Percentiles rank a stretch among this genome's conserved stretches.
These are phyloP conservation scores for Xerocomellus chrysenteron DNA, from an alignment of 768 basidiomycete genomes.

Conservation along the genomic window DNA sequence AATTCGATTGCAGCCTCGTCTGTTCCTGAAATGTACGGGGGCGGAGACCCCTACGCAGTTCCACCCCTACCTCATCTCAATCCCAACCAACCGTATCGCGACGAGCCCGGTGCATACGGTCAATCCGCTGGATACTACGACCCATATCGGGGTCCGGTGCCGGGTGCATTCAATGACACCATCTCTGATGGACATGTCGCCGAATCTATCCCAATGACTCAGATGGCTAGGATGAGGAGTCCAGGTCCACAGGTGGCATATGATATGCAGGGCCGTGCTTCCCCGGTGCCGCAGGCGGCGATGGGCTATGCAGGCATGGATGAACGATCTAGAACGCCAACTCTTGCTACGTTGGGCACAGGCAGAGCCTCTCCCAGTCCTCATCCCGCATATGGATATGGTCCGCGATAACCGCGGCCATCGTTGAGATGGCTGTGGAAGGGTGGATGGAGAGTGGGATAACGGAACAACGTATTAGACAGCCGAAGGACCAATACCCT, in stretches of 20 bases:
- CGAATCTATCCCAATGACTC: constrained; percentile 77
- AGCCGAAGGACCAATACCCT: constrained; percentile 15
- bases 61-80: constrained; percentile 81
- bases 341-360: constrained; percentile 23
- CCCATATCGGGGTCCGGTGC: constrained; percentile 77
- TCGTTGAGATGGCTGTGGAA: neutral
- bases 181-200: constrained; percentile 31
- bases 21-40: constrained; percentile 39
- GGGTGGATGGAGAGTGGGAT: neutral
- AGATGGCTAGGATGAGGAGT: constrained; percentile 44
- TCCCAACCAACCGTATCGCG: constrained; percentile 72
- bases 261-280: constrained; percentile 33
- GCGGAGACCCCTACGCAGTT: constrained; percentile 72
- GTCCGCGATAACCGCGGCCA: constrained; percentile 25
- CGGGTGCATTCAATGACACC: constrained; percentile 56
- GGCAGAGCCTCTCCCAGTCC: constrained; percentile 48
- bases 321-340: constrained; percentile 31
- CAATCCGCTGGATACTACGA: constrained; percentile 61
- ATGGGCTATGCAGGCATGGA: constrained; percentile 34
- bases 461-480: constrained; percentile 12
- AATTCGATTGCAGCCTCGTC: constrained; percentile 46
- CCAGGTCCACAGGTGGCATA: constrained; percentile 45
- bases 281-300: constrained; percentile 46
- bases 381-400: constrained; percentile 44
- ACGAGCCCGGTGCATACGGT: constrained; percentile 54